Base-by-base conservation (phyloP, 2,329 filamentous ascomycete species). In the Tricladium varicosporioides region DNA sequence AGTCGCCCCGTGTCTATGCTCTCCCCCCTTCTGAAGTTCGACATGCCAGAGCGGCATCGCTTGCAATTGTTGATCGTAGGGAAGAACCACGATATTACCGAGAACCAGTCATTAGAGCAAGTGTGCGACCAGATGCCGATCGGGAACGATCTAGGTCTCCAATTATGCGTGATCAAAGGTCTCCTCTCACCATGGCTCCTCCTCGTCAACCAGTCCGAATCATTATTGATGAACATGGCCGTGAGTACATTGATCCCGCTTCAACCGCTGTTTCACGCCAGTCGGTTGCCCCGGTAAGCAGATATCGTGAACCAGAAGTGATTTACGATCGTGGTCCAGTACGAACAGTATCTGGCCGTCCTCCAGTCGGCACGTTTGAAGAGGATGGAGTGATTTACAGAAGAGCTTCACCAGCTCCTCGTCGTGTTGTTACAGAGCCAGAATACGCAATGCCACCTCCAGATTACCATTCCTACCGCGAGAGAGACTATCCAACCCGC, bases 211-310 rank as follows among this genome's bases (percentile, higher is more conserved):
- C 82, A 47, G 77, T 86, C 54, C 84, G 87, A 60, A 87, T 96
- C 61, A 80, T 96, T 33, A 79, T 95, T 54, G 92, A 97, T 73
- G 85, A 89, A 60, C 90, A 86, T 72, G 92, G 92, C 43, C 89
- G 90, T 70, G 85, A 91, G 69, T 97, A 92, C 74, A 83, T 83
- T 58, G 83, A 86, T 64, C 81, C 83, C 22, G 65, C 74, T 9
- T 77, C 76, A 48, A 64, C 71, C 19, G 64, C 77, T 18, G 61
- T 76, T 15, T 67, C 78, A 16, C 74, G 81, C 48, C 81, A 81
- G 50, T 85, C 83, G 7, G 76, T 80, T 14, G 81, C 79, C 4
- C 78, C 81, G 43, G 75, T 79, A 36, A 68, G 67, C 31, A 71
- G 74, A 57, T 75, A 75, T 33, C 65, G 76, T 14, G 83, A 85